Conservation (phyloP, 495 filamentous ascomycete genomes). For the Penicillium macrosclerotiorum region DNA sequence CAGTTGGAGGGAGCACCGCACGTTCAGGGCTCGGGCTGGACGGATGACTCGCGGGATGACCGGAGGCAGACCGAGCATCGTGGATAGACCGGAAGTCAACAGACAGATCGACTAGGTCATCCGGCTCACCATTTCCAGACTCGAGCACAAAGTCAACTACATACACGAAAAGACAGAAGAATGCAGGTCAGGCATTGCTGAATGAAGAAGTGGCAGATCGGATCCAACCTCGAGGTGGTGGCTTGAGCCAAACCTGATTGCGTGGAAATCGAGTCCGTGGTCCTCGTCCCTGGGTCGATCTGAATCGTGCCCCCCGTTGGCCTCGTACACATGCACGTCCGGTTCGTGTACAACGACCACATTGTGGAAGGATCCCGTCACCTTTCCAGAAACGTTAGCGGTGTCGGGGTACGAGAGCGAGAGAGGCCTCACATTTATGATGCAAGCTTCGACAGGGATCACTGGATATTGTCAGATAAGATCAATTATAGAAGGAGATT, state of each 20-base stretch:
- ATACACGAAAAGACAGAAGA: neutral
- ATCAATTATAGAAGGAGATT: neutral
- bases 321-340: slow-evolving; percentile 16
- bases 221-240: slow-evolving; percentile 24
- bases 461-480: slow-evolving; percentile 3
- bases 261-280: slow-evolving; percentile 20
- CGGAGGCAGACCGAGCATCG: neutral
- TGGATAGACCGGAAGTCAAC: neutral
- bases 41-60: neutral
- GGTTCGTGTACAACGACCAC: slow-evolving; percentile 21
- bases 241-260: slow-evolving; percentile 26
- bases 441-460: slow-evolving; percentile 25
- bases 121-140: slow-evolving; percentile 17
- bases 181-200: neutral
- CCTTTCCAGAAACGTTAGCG: slow-evolving; percentile 4
- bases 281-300: slow-evolving; percentile 13
- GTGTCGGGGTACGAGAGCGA: neutral
- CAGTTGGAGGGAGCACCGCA: neutral
- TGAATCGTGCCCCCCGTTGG: slow-evolving; percentile 13
- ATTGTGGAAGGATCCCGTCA: slow-evolving; percentile 21
- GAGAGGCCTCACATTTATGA: slow-evolving; percentile 20
- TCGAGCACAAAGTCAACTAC: slow-evolving; percentile 27
- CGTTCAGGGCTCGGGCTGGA: neutral
- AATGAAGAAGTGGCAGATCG: neutral
- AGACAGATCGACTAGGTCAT: neutral